Percentiles rank a stretch among this genome's conserved stretches.
phyloP scores from a whole-genome alignment of 176 grass and related monocot species.

The Oryza australiensis region DNA sequence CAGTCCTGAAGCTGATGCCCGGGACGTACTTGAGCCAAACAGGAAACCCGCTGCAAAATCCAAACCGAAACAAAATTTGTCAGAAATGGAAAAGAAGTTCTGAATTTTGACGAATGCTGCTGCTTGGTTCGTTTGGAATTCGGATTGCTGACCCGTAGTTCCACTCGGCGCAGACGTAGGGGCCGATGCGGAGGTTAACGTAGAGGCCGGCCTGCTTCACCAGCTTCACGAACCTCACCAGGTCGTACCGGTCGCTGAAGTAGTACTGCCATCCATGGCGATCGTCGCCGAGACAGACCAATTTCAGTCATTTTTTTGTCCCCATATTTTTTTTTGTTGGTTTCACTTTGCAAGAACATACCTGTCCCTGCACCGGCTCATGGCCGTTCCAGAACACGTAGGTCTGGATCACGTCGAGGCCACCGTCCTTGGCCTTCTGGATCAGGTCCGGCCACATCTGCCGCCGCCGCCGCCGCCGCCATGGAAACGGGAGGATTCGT shows the following conservation, averaged over 20 bases:
- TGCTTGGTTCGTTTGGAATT: neutral
- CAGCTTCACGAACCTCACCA: slow-evolving; percentile 91
- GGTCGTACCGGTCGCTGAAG: slow-evolving; percentile 84
- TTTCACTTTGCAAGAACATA: neutral
- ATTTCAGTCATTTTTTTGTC: neutral
- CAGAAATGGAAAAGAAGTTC: neutral
- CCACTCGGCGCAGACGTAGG: slow-evolving; percentile 97
- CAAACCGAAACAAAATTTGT: neutral
- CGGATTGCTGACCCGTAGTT: slow-evolving; percentile 58
- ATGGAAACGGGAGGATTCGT: neutral
- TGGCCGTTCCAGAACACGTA: slow-evolving; percentile 99
- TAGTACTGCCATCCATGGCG: slow-evolving; percentile 61
- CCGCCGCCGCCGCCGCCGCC: neutral
- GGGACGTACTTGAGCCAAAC: slow-evolving; percentile 98
- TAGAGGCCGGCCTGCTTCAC: slow-evolving; percentile 77
- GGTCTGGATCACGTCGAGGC: slow-evolving; percentile 86
- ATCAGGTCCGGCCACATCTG: slow-evolving; percentile 98
- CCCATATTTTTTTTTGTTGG: neutral
- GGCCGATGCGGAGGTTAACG: slow-evolving; percentile 91
- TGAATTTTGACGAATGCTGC: neutral
- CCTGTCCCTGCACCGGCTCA: slow-evolving; percentile 61
- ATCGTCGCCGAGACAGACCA: neutral
- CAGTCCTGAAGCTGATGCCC: slow-evolving; percentile 86
- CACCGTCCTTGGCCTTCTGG: slow-evolving; percentile 94
- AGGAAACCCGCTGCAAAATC: slow-evolving; percentile 74